Evolutionary conservation across 495 filamentous ascomycete genomes (phyloP).

Genomic region (Penicillium argentinense): DNA sequence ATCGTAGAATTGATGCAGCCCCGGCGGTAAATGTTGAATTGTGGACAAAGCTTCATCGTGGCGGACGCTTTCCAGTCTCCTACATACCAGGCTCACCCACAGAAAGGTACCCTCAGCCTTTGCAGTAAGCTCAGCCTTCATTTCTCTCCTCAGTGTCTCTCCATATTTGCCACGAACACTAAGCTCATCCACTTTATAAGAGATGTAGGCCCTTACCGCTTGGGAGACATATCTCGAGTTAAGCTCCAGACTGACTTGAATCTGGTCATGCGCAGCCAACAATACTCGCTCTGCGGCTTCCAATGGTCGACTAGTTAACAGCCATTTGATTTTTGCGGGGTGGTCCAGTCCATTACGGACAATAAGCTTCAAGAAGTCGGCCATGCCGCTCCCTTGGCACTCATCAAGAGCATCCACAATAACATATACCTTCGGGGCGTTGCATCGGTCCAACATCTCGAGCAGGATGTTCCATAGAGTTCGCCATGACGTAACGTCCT

Average conservation of each 20-base stretch:
- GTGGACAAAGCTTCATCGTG: constrained; percentile 3
- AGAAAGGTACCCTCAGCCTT: constrained; percentile 33
- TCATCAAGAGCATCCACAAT: constrained; percentile 21
- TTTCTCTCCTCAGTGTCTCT: constrained; percentile 3
- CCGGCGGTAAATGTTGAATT: constrained; percentile 9
- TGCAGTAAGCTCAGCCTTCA: constrained; percentile 13
- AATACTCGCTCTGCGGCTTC: constrained; percentile 16
- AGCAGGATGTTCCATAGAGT: constrained; percentile 27
- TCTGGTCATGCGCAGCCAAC: constrained; percentile 11
- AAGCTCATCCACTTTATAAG: constrained; percentile 25
- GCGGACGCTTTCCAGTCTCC: constrained; percentile 9
- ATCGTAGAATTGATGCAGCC: constrained; percentile 10
- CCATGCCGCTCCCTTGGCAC: constrained; percentile 21
- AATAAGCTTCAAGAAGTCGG: constrained; percentile 34
- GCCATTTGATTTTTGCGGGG: constrained; percentile 22
- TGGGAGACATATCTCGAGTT: constrained; percentile 11
- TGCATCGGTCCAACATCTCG: constrained; percentile 19
- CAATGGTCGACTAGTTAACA: constrained; percentile 27
- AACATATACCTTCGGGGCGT: constrained; percentile 6
- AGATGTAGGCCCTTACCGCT: constrained; percentile 29
- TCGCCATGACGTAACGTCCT: constrained; percentile 3
- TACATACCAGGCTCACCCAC: constrained; percentile 31
- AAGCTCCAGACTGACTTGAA: constrained; percentile 16
- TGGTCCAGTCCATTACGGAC: constrained; percentile 12
- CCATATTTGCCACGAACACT: neutral